A percentile compares a stretch with the other conserved stretches of the same genome.
These are phyloP conservation scores for Phyllosticta ampelicida DNA, from an alignment of 2,329 filamentous ascomycete genomes.

Conservation along the genomic window DNA sequence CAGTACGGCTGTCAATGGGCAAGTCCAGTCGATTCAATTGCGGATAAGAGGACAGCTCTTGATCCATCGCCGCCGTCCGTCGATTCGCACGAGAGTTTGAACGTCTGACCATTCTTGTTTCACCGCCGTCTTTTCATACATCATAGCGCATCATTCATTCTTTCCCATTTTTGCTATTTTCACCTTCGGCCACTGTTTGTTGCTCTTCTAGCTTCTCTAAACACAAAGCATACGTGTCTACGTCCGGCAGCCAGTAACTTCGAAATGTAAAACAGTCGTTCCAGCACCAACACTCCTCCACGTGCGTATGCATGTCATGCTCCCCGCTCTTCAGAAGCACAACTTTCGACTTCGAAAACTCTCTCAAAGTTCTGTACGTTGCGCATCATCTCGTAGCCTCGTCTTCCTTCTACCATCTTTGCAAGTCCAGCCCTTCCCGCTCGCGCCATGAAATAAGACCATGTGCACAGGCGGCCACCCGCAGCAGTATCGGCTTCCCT, in stretches of 20 bases:
- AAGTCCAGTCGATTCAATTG: background rate
- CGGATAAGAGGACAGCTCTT: background rate
- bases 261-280: too few species aligned
- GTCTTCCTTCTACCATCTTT: background rate
- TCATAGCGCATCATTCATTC: background rate
- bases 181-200: too few species aligned
- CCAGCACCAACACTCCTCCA: too few species aligned
- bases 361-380: too few species aligned
- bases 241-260: too few species aligned
- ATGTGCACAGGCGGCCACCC: constrained; percentile 1
- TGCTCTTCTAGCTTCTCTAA: too few species aligned
- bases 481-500: constrained; percentile 1
- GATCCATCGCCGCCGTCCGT: background rate
- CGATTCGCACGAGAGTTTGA: background rate
- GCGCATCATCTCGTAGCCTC: too few species aligned
- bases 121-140: background rate
- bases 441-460: background rate
- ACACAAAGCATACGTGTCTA: too few species aligned
- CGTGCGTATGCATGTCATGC: too few species aligned
- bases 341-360: too few species aligned
- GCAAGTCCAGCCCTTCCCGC: background rate
- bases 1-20: background rate
- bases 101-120: background rate
- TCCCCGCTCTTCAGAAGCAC: too few species aligned
- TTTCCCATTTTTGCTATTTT: background rate